These are phyloP conservation scores for Acorus calamus DNA, from an alignment of 106 monocot species.

Conservation along the genomic window DNA sequence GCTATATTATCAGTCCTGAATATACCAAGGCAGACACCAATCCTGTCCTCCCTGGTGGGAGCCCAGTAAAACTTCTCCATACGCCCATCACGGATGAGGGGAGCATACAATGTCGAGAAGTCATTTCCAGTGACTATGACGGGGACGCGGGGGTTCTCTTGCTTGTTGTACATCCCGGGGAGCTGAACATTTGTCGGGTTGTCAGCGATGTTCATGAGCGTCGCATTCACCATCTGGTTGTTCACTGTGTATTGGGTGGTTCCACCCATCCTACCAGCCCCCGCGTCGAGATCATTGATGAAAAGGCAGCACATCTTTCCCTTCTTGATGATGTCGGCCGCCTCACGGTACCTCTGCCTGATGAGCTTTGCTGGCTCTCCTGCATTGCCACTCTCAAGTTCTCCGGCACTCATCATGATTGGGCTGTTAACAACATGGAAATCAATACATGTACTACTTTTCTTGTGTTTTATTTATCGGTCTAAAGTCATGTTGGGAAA, in stretches of 20 bases:
- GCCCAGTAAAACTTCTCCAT: constrained; percentile 99
- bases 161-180: constrained; percentile 99
- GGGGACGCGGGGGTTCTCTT: constrained; percentile 84
- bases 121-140: constrained; percentile 95
- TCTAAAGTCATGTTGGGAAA: too few relatives aligned
- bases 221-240: constrained; percentile 99
- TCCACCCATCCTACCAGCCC: constrained; percentile 88
- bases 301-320: constrained; percentile 95
- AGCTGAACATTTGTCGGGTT: constrained; percentile 95
- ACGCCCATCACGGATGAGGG: constrained; percentile 91
- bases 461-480: too few relatives aligned
- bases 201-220: constrained; percentile 99
- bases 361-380: constrained; percentile 94
- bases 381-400: constrained; percentile 92
- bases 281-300: constrained; percentile 99
- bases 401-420: constrained; percentile 99
- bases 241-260: constrained; percentile 99
- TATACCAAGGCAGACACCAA: constrained; percentile 80
- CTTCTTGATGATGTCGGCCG: constrained; percentile 81
- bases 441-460: too few relatives aligned
- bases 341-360: constrained; percentile 96
- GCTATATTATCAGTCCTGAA: constrained; percentile 76
- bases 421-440: constrained; percentile 34
- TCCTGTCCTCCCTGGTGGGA: constrained; percentile 80
- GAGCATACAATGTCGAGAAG: constrained; percentile 96